Evolutionary conservation across 208 protist genomes (phyloP).

Genomic region (Crithidia mellificae): DNA sequence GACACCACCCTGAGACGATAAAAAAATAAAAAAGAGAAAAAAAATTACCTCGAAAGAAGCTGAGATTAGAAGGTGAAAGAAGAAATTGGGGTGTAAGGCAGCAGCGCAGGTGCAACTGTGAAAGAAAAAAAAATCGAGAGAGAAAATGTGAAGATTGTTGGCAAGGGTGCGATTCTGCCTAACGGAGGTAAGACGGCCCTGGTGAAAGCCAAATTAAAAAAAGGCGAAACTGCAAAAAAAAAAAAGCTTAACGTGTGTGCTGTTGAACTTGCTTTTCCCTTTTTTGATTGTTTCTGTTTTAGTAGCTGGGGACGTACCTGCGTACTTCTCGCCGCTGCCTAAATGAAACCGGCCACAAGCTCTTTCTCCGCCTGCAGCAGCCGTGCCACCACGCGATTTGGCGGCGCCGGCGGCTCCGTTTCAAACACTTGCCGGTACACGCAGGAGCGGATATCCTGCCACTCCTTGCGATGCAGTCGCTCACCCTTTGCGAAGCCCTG

Average conservation of each 20-base stretch:
- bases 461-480: slow-evolving; percentile 33
- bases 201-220: no score
- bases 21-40: no score
- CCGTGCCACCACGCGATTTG: slow-evolving; percentile 26
- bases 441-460: slow-evolving; percentile 22
- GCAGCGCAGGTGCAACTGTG: not conserved
- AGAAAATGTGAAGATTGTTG: not conserved
- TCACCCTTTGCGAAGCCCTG: slow-evolving; percentile 50
- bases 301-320: no score
- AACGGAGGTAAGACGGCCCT: no score
- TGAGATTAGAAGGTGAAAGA: no score
- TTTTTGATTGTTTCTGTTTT: no score
- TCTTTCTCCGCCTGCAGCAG: slow-evolving; percentile 36
- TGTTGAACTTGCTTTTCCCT: no score
- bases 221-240: no score
- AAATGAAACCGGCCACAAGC: slow-evolving; percentile 48
- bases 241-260: no score
- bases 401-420: slow-evolving; percentile 23
- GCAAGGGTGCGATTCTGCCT: no score
- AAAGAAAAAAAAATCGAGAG: slow-evolving; percentile 10
- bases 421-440: slow-evolving; percentile 30
- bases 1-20: no score
- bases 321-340: not conserved
- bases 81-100: not conserved
- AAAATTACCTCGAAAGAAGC: no score